These are phyloP conservation scores for Stachybotrys chlorohalonatus DNA, from an alignment of 2,329 filamentous ascomycete species.

Conservation along the genomic window DNA sequence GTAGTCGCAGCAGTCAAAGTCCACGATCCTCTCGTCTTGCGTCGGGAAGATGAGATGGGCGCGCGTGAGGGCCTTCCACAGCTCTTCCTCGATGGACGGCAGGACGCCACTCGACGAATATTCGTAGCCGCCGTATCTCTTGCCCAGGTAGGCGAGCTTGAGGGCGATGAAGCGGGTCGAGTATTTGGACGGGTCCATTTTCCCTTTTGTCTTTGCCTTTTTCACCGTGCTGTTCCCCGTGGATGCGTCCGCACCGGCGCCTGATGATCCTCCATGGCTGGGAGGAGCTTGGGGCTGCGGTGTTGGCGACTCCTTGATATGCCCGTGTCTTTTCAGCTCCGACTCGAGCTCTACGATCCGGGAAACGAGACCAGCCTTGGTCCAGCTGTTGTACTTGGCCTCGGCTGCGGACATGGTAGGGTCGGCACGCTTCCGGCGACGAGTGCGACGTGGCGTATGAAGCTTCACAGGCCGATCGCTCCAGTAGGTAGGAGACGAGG, in stretches of 20 bases:
- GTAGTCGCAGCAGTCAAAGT: slow-evolving; percentile 81
- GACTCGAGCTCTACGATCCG: slow-evolving; percentile 60
- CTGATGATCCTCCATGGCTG: background rate
- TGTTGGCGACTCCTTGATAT: background rate
- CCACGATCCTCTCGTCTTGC: slow-evolving; percentile 50
- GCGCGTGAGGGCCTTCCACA: slow-evolving; percentile 86
- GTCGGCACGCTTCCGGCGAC: background rate
- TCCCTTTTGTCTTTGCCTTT: slow-evolving; percentile 35
- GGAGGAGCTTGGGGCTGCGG: slow-evolving; percentile 12
- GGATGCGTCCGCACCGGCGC: slow-evolving; percentile 5
- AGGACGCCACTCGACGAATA: slow-evolving; percentile 64
- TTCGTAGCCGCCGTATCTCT: slow-evolving; percentile 88
- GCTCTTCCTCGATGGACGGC: slow-evolving; percentile 82
- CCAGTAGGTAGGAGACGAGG: slow-evolving; percentile 2
- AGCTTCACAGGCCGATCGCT: background rate
- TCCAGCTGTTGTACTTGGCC: slow-evolving; percentile 56
- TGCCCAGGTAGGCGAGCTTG: slow-evolving; percentile 89
- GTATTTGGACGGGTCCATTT: slow-evolving; percentile 73
- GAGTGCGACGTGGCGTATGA: background rate
- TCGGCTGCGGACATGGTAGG: slow-evolving; percentile 21
- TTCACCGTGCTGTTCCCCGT: slow-evolving; percentile 10
- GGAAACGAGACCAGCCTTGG: slow-evolving; percentile 56
- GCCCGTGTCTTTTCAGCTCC: slow-evolving; percentile 44
- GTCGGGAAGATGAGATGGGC: slow-evolving; percentile 69
- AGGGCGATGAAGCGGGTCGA: slow-evolving; percentile 77